These are phyloP conservation scores for Pseudogymnoascus verrucosus DNA, from an alignment of 2,329 filamentous ascomycete genomes.

Conservation along the genomic window DNA sequence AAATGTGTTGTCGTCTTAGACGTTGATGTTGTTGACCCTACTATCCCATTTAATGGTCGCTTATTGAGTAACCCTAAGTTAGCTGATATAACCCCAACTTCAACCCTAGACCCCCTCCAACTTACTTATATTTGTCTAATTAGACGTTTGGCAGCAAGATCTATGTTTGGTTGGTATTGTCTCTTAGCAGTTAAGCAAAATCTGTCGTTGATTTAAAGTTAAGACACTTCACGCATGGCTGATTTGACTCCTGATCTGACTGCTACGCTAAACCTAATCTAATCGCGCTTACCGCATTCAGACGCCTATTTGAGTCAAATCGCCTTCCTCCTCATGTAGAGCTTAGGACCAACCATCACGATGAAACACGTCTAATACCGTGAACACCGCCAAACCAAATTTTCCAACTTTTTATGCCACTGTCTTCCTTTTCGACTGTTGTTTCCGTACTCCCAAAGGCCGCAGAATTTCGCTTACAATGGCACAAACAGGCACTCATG, in stretches of 20 bases:
- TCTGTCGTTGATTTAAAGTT: not conserved
- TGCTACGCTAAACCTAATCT: not conserved
- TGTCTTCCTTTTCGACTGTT: too few relatives aligned
- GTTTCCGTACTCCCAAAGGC: too few relatives aligned
- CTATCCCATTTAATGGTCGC: not conserved
- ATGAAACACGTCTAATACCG: too few relatives aligned
- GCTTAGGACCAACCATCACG: too few relatives aligned
- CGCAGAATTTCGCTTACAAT: too few relatives aligned
- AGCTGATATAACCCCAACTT: not conserved
- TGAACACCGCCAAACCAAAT: too few relatives aligned
- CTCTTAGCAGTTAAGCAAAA: not conserved
- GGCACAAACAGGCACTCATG: too few relatives aligned
- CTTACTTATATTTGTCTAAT: not conserved
- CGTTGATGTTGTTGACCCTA: not conserved
- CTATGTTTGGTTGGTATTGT: not conserved
- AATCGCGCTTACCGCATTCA: not conserved
- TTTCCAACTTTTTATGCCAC: too few relatives aligned
- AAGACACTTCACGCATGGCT: not conserved
- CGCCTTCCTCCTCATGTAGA: not conserved
- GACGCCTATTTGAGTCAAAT: not conserved
- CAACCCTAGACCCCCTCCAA: not conserved
- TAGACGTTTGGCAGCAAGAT: not conserved
- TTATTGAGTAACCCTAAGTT: not conserved
- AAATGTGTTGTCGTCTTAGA: not conserved
- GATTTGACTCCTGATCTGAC: not conserved